Conservation (phyloP, 2,329 filamentous ascomycete genomes). For the Curvularia lunata region DNA sequence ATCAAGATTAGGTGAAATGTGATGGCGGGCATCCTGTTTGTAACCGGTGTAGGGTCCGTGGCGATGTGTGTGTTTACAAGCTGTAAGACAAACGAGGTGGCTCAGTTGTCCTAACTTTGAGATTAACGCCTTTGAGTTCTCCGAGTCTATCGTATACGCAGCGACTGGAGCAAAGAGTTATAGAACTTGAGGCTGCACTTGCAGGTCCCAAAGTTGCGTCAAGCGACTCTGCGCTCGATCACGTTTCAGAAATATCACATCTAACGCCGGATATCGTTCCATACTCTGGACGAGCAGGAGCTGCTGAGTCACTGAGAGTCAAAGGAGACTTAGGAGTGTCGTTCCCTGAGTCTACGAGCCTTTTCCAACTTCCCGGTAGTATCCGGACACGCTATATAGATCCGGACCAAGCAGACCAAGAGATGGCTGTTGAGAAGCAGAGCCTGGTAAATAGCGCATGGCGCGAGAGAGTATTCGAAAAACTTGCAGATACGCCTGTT, state of each 20-base stretch:
- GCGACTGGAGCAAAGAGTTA: neutral
- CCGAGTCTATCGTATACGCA: neutral
- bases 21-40: neutral
- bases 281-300: neutral
- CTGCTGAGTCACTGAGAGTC: neutral
- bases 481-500: too few relatives aligned
- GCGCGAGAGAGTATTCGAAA: too few relatives aligned
- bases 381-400: too few relatives aligned
- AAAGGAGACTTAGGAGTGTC: neutral
- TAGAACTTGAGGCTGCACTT: neutral
- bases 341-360: neutral
- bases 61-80: neutral
- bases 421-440: too few relatives aligned
- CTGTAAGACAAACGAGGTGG: neutral
- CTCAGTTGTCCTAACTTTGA: neutral
- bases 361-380: neutral
- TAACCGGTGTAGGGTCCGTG: neutral
- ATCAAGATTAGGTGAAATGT: neutral
- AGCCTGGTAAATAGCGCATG: too few relatives aligned
- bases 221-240: neutral
- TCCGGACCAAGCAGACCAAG: too few relatives aligned
- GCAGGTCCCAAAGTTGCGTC: neutral
- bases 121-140: neutral
- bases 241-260: neutral
- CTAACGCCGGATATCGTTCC: neutral